A percentile compares a stretch with the other conserved stretches of the same genome.
Conservation (phyloP, 306 rosid species). For the Fagus sylvatica region DNA sequence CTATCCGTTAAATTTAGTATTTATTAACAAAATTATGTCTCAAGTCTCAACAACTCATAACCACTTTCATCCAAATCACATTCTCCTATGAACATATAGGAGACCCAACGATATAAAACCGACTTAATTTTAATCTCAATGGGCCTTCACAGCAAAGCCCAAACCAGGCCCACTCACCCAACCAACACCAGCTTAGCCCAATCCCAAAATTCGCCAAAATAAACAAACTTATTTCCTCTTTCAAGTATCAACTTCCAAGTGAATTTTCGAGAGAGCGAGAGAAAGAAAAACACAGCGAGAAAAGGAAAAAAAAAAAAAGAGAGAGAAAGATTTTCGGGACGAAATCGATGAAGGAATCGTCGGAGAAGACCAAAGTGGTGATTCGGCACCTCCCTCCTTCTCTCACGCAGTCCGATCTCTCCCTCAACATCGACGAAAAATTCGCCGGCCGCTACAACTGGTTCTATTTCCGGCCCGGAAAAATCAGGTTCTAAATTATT, state of each 20-base stretch:
- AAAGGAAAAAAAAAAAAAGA: background rate
- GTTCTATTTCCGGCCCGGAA: constrained; percentile 73
- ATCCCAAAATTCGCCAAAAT: no score
- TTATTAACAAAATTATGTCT: no score
- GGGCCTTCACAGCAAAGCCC: no score
- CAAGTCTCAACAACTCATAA: no score
- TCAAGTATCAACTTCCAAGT: background rate
- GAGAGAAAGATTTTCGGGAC: background rate
- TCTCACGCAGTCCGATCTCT: constrained; percentile 78
- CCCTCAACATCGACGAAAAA: constrained; percentile 59
- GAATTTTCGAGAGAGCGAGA: constrained; percentile 25
- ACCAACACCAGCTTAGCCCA: no score
- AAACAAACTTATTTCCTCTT: background rate
- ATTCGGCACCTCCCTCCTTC: constrained; percentile 91
- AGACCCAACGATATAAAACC: no score
- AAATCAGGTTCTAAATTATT: constrained; percentile 42
- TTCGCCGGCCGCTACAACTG: constrained; percentile 72
- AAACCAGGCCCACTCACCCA: no score
- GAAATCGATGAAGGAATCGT: constrained; percentile 63
- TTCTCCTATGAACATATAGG: no score
- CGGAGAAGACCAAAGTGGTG: constrained; percentile 73
- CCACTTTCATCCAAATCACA: no score
- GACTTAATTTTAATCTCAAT: no score
- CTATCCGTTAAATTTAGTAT: no score
- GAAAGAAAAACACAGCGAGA: no score